A percentile compares a stretch with the other conserved stretches of the same genome.
phyloP scores from a whole-genome alignment of 1,284 basidiomycete species.

The Hemileia vastatrix region DNA sequence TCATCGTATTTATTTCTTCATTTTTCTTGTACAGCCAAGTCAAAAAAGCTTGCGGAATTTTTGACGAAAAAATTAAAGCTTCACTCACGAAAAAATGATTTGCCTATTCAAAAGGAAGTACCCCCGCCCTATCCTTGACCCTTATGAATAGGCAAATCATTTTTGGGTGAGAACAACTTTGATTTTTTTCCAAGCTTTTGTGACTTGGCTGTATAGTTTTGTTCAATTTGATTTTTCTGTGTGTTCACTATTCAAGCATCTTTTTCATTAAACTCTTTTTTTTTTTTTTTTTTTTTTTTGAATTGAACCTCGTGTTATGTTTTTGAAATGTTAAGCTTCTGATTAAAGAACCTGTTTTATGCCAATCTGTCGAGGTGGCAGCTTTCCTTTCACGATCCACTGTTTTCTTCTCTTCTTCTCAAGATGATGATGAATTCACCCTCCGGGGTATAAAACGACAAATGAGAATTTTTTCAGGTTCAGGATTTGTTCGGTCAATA shows the following conservation, averaged over 20 bases:
- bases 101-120: no score
- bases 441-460: conserved; percentile 18
- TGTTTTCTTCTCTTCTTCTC: conserved; percentile 54
- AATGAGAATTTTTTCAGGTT: conserved; percentile 53
- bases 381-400: conserved; percentile 78
- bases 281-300: conserved; percentile 36
- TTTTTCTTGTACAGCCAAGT: no score
- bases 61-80: no score
- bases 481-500: conserved; percentile 63
- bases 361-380: conserved; percentile 70
- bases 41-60: no score
- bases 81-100: no score
- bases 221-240: background rate
- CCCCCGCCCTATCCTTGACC: no score
- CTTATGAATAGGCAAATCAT: no score
- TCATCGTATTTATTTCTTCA: no score
- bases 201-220: background rate
- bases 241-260: background rate
- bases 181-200: no score
- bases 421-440: conserved; percentile 4
- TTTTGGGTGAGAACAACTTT: no score
- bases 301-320: conserved; percentile 29
- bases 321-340: conserved; percentile 52
- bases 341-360: conserved; percentile 62
- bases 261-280: background rate